Percentiles rank a stretch among this genome's conserved stretches.
These are phyloP conservation scores for Termitomyces titanicus DNA, from an alignment of 768 basidiomycete genomes.

Conservation along the genomic window DNA sequence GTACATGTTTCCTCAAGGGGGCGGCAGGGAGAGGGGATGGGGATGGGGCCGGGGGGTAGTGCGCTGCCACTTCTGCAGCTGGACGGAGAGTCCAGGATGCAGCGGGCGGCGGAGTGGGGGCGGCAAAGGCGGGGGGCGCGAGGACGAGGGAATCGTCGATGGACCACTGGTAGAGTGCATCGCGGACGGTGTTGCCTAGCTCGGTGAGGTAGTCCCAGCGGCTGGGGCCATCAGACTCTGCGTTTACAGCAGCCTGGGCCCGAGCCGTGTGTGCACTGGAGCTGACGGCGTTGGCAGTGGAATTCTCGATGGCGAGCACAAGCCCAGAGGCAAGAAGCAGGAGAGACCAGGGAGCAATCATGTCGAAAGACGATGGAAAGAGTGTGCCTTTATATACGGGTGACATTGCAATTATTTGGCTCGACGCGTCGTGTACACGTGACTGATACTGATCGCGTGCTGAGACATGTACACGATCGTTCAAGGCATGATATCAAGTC, in stretches of 20 bases:
- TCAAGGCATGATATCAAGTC: too few relatives aligned
- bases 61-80: too few relatives aligned
- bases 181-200: not conserved
- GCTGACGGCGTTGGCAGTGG: not conserved
- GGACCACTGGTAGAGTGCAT: not conserved
- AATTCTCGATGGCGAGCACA: not conserved
- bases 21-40: too few relatives aligned
- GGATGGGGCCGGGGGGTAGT: too few relatives aligned
- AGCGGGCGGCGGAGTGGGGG: not conserved
- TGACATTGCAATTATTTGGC: not conserved
- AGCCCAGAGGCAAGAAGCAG: not conserved
- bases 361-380: not conserved
- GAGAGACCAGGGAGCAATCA: not conserved
- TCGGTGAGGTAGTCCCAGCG: not conserved
- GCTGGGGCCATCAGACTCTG: too few relatives aligned
- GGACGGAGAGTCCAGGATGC: not conserved
- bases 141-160: not conserved
- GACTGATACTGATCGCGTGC: too few relatives aligned
- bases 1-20: not conserved
- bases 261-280: not conserved
- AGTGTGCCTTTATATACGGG: not conserved
- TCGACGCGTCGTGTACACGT: not conserved
- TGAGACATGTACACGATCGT: too few relatives aligned
- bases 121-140: not conserved
- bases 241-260: not conserved